Evolutionary conservation across 139 green algal species (phyloP).

Genomic region (Chlorella sorokiniana): DNA sequence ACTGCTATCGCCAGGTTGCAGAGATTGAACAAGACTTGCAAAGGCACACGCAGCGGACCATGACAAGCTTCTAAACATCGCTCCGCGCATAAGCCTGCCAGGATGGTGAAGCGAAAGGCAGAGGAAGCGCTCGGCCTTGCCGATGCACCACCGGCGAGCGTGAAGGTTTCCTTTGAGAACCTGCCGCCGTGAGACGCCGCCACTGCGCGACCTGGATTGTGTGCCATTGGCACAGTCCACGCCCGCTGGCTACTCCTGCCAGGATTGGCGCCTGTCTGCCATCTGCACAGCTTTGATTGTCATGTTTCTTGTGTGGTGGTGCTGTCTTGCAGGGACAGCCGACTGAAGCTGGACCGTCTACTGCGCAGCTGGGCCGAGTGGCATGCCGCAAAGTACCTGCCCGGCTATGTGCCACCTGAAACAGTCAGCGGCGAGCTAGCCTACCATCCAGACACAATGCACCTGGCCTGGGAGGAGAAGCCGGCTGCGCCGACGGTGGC

Average conservation of each 20-base stretch:
- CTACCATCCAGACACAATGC: conserved; percentile 1
- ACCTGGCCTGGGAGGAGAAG: conserved; percentile 21
- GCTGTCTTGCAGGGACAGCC: conserved; percentile 16
- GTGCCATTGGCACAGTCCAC: neutral
- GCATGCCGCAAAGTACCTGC: conserved; percentile 10
- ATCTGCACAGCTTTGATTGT: too few relatives aligned
- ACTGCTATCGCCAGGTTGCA: too few relatives aligned
- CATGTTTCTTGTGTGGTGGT: too few relatives aligned
- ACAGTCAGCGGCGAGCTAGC: neutral
- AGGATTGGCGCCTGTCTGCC: neutral
- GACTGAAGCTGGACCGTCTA: conserved; percentile 15
- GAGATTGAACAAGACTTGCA: too few relatives aligned
- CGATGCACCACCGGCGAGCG: too few relatives aligned
- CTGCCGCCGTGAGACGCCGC: neutral
- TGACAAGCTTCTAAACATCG: too few relatives aligned
- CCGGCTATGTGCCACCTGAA: neutral
- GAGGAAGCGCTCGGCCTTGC: too few relatives aligned
- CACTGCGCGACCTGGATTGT: neutral
- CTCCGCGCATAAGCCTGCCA: too few relatives aligned
- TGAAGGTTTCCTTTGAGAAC: neutral
- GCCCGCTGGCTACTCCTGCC: neutral
- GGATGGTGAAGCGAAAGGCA: too few relatives aligned
- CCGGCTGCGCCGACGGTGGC: neutral
- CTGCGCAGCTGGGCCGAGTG: conserved; percentile 25
- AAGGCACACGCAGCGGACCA: too few relatives aligned